phyloP scores from a whole-genome alignment of 441 rosid species.

The Bruguiera hainesii region DNA sequence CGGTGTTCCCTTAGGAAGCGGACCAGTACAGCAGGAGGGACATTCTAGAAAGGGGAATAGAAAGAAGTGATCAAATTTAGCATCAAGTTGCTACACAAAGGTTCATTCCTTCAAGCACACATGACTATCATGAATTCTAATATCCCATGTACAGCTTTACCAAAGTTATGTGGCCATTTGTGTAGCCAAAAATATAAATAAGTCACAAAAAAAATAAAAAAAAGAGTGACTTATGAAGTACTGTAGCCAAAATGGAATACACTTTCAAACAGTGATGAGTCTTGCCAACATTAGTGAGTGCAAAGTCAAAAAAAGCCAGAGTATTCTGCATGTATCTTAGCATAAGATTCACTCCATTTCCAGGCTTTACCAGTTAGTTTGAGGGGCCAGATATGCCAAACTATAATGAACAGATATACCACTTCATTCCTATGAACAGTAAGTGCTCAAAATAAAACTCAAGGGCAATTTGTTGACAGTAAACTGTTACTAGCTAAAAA shows the following conservation, averaged over 20 bases:
- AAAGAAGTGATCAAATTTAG: conserved; percentile 6
- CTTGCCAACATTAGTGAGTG: too few species aligned
- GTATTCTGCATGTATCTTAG: too few species aligned
- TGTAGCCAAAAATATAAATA: background rate
- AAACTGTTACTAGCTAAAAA: too few species aligned
- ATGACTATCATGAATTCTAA: background rate
- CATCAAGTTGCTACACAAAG: background rate
- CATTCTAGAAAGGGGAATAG: conserved; percentile 51
- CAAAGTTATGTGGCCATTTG: background rate
- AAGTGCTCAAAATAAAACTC: too few species aligned
- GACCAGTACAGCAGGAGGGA: conserved; percentile 88
- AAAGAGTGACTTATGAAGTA: background rate
- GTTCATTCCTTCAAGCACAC: background rate
- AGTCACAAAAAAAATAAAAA: too few species aligned
- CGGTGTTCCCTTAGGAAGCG: conserved; percentile 97
- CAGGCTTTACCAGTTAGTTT: background rate
- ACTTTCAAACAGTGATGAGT: too few species aligned
- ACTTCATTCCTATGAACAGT: too few species aligned
- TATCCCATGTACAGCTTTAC: background rate
- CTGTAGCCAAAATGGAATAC: background rate
- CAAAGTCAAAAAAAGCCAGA: too few species aligned
- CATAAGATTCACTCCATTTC: background rate
- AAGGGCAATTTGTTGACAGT: too few species aligned
- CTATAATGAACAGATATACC: too few species aligned
- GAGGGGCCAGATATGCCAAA: background rate